These are phyloP conservation scores for Boletus vermiculosoides DNA, from an alignment of 768 basidiomycete genomes.

Conservation along the genomic window DNA sequence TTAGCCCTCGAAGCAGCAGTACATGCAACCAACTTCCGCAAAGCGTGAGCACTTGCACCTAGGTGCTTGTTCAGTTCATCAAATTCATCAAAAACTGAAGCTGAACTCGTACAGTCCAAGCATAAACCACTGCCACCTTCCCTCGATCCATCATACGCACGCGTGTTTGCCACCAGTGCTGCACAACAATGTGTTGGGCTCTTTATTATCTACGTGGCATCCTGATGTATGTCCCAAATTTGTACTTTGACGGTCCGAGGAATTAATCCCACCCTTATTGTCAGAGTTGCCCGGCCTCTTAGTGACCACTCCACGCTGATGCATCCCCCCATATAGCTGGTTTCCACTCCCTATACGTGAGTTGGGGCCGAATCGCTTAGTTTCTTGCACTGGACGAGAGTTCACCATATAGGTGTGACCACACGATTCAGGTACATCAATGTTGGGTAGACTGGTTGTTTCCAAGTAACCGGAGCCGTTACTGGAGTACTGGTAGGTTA, in stretches of 20 bases:
- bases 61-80: not conserved
- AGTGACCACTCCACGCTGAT: not conserved
- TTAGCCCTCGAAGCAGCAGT: not conserved
- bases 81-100: not conserved
- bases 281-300: not conserved
- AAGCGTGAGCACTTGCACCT: not conserved
- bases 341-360: not conserved
- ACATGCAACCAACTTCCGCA: not conserved
- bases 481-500: not conserved
- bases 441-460: not conserved
- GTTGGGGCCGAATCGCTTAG: not conserved
- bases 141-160: not conserved
- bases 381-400: not conserved
- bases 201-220: not conserved
- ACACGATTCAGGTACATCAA: not conserved
- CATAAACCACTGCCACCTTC: not conserved
- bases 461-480: conserved; percentile 10
- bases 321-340: not conserved
- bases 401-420: not conserved
- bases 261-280: not conserved
- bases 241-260: not conserved
- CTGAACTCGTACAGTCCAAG: not conserved
- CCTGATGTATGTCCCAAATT: not conserved
- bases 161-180: not conserved
- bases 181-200: not conserved